A percentile compares a stretch with the other conserved stretches of the same genome.
These are phyloP conservation scores for Blastocystis hominis DNA, from an alignment of 352 stramenopile genomes.

Conservation along the genomic window DNA sequence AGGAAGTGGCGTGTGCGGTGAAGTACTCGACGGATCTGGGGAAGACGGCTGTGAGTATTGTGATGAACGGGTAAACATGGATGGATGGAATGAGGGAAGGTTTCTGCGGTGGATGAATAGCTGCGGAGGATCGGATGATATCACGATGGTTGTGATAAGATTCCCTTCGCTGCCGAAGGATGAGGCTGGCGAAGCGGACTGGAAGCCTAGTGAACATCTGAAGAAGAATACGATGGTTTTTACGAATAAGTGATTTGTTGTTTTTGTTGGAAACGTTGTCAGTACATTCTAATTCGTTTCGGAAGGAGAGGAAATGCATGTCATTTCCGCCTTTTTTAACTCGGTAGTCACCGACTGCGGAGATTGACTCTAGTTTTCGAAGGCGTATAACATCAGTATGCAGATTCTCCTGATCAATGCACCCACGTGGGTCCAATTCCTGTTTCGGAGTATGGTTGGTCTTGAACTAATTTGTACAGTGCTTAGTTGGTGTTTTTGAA, in stretches of 20 bases:
- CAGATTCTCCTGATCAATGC: constrained; percentile 52
- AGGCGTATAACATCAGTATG: neutral
- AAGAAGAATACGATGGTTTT: neutral
- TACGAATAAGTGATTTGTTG: neutral
- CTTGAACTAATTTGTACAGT: neutral
- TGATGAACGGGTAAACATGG: neutral
- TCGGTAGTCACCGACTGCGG: neutral
- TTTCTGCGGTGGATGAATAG: constrained; percentile 12
- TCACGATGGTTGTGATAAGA: constrained; percentile 5
- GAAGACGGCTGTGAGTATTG: neutral
- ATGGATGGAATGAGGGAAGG: neutral
- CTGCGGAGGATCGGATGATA: constrained; percentile 1
- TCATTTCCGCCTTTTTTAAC: constrained; percentile 15
- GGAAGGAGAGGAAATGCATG: neutral
- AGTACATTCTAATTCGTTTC: neutral
- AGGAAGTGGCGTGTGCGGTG: neutral
- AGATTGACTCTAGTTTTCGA: neutral
- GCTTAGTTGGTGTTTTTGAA: neutral
- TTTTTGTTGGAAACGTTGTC: constrained; percentile 7
- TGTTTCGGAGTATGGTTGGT: constrained; percentile 50
- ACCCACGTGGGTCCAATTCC: neutral
- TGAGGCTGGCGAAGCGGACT: neutral
- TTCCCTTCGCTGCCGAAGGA: neutral
- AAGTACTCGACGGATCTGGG: constrained; percentile 21
- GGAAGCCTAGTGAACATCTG: neutral